Conservation (phyloP, 768 basidiomycete species). For the Lactarius hatsudake region DNA sequence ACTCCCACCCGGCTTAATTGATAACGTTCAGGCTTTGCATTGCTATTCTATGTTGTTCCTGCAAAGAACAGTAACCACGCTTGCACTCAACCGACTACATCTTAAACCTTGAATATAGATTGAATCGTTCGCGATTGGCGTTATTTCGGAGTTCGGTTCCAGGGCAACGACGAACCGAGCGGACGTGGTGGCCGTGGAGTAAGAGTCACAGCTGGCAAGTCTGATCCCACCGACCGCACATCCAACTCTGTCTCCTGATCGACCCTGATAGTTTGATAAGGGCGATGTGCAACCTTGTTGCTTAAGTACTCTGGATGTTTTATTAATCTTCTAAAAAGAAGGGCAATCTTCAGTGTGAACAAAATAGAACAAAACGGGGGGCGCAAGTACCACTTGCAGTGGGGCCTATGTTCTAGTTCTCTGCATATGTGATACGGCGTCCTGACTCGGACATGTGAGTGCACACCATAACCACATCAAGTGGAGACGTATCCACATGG, state of each 20-base stretch:
- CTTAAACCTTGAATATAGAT: slow-evolving; percentile 2
- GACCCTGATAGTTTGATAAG: slow-evolving; percentile 18
- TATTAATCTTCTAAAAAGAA: background rate
- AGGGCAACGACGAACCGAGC: background rate
- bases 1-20: background rate
- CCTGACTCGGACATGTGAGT: background rate
- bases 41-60: background rate
- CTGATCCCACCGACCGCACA: background rate
- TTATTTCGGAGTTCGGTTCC: slow-evolving; percentile 10
- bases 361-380: background rate
- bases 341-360: background rate
- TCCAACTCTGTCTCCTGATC: background rate
- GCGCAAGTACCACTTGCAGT: background rate
- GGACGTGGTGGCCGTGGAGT: background rate
- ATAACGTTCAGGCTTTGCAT: background rate
- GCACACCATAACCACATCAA: background rate
- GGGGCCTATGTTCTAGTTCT: background rate
- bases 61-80: background rate
- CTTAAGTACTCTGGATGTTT: background rate
- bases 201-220: slow-evolving; percentile 6
- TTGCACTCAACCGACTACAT: background rate
- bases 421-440: background rate
- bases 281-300: slow-evolving; percentile 5
- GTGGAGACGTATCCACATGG: background rate
- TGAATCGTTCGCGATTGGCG: background rate